A percentile compares a stretch with the other conserved stretches of the same genome.
These are phyloP conservation scores for Malbranchea cinnamomea DNA, from an alignment of 2,329 filamentous ascomycete species.

Conservation along the genomic window DNA sequence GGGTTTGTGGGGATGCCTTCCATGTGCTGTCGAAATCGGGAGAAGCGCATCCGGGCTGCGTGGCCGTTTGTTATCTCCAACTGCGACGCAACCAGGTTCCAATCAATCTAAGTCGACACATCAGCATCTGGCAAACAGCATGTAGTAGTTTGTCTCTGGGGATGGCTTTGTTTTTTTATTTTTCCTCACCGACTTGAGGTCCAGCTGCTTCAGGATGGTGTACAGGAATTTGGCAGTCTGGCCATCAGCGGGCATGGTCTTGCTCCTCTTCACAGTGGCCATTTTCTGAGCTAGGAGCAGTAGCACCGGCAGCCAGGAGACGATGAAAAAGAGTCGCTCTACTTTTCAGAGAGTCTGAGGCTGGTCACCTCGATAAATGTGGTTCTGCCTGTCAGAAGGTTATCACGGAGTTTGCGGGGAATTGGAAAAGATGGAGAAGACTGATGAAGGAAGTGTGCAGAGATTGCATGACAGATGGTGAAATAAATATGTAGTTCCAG, in stretches of 20 bases:
- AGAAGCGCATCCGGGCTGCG: constrained; percentile 42
- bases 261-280: constrained; percentile 24
- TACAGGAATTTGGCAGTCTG: constrained; percentile 39
- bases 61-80: constrained; percentile 41
- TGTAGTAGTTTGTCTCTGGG: constrained; percentile 8
- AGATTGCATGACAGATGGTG: no score
- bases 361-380: no score
- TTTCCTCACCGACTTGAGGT: constrained; percentile 33
- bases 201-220: constrained; percentile 40
- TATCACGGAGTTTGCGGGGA: no score
- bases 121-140: constrained; percentile 1
- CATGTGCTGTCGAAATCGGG: constrained; percentile 38
- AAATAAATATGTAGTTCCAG: no score
- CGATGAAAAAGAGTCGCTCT: no score
- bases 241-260: constrained; percentile 33
- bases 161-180: constrained; percentile 1
- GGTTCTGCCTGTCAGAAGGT: no score
- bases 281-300: constrained; percentile 11
- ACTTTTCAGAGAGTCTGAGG: no score
- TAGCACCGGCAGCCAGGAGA: no score
- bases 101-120: constrained; percentile 32
- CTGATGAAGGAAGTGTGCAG: no score
- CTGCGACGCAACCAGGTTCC: constrained; percentile 35
- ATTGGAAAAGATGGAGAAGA: no score
- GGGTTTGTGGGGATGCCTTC: constrained; percentile 25